These are phyloP conservation scores for Paecilomyces niveus DNA, from an alignment of 2,329 filamentous ascomycete genomes.

Conservation along the genomic window DNA sequence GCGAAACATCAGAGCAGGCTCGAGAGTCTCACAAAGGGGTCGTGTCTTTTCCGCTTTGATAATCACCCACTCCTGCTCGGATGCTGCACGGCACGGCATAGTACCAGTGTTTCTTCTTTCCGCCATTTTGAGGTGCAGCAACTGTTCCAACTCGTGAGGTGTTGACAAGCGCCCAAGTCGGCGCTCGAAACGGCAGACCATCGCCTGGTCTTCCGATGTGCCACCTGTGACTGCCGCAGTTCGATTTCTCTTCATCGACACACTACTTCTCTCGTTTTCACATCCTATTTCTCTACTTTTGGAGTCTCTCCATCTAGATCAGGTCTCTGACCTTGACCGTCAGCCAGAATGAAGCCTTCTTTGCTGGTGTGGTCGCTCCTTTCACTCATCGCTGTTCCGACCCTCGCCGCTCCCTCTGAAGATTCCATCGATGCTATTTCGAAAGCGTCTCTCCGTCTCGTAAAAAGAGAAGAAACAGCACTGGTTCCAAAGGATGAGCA, in stretches of 20 bases:
- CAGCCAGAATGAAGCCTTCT: constrained; percentile 29
- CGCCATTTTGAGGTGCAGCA: background rate
- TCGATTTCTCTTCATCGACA: constrained; percentile 1
- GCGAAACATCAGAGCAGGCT: too few species aligned
- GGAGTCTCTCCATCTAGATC: background rate
- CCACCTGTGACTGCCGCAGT: background rate
- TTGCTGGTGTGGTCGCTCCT: constrained; percentile 30
- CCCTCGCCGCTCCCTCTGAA: constrained; percentile 22
- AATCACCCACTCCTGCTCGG: background rate
- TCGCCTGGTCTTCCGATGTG: background rate
- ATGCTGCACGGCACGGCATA: background rate
- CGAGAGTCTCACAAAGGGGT: background rate
- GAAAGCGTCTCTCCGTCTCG: constrained; percentile 12
- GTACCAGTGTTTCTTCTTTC: background rate
- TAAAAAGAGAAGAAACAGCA: constrained; percentile 17
- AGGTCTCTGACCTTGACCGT: constrained; percentile 12
- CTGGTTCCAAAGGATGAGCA: constrained; percentile 4
- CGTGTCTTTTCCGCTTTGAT: background rate
- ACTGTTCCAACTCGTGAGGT: background rate
- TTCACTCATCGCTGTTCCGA: constrained; percentile 28
- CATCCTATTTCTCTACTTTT: background rate
- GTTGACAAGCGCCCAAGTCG: constrained; percentile 6
- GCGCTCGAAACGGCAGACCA: constrained; percentile 5
- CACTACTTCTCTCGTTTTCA: background rate
- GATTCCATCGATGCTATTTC: constrained; percentile 2